These are phyloP conservation scores for Aquilaria sinensis DNA, from an alignment of 345 rosid genomes.

Conservation along the genomic window DNA sequence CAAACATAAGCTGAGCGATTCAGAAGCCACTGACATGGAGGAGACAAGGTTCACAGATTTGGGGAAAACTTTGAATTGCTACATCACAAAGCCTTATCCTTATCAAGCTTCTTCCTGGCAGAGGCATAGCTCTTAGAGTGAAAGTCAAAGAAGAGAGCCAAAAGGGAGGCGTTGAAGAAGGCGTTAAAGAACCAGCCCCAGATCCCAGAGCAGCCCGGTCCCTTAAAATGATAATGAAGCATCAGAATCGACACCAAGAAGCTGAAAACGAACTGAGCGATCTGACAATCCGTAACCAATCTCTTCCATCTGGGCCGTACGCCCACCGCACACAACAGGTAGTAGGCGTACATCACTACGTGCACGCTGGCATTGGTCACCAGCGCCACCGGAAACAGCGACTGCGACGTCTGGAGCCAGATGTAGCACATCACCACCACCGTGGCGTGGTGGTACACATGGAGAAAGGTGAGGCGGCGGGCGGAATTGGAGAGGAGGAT, in stretches of 20 bases:
- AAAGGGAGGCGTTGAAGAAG: constrained; percentile 55
- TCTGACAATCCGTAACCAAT: constrained; percentile 67
- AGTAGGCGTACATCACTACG: constrained; percentile 66
- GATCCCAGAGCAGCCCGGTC: constrained; percentile 61
- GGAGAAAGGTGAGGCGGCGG: constrained; percentile 72
- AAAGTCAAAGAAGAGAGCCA: constrained; percentile 58
- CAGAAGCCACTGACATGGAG: too few relatives aligned
- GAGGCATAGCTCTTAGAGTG: constrained; percentile 42
- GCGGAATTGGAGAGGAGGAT: constrained; percentile 44
- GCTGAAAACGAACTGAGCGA: constrained; percentile 65
- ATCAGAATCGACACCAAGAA: constrained; percentile 43
- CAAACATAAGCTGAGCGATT: too few relatives aligned
- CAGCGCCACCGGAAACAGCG: constrained; percentile 55
- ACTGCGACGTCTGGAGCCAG: constrained; percentile 51
- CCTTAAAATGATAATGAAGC: constrained; percentile 40
- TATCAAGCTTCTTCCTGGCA: neutral
- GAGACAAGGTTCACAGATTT: too few relatives aligned
- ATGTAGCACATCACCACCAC: constrained; percentile 70
- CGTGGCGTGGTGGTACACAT: constrained; percentile 74
- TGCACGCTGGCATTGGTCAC: constrained; percentile 56
- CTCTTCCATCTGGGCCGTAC: constrained; percentile 71
- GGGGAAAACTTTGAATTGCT: too few relatives aligned
- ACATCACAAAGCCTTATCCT: too few relatives aligned
- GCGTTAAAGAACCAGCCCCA: constrained; percentile 66
- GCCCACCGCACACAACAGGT: constrained; percentile 52